Percentiles rank a stretch among this genome's conserved stretches.
Conservation (phyloP, 2,329 filamentous ascomycete genomes). For the Zasmidium citrigriseum region DNA sequence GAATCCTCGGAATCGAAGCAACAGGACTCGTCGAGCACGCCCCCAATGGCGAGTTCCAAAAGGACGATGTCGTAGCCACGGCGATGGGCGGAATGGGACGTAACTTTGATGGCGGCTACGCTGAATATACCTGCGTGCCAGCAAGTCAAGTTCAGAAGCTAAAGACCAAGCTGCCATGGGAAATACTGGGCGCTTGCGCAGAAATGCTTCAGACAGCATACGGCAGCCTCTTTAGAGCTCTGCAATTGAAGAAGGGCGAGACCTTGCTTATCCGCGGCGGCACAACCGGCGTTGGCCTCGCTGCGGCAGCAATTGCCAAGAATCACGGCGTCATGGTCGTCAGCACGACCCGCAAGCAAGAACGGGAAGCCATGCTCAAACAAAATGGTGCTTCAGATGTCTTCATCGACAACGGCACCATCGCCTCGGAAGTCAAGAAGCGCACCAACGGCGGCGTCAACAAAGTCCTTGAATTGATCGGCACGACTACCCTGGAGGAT, state of each 20-base stretch:
- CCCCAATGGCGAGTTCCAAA: neutral
- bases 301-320: conserved; percentile 49
- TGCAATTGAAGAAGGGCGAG: neutral
- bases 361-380: conserved; percentile 40
- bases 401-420: conserved; percentile 45
- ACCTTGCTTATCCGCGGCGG: neutral
- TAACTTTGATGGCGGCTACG: neutral
- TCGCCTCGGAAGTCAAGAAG: conserved; percentile 40
- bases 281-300: conserved; percentile 17
- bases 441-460: conserved; percentile 38
- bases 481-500: conserved; percentile 45
- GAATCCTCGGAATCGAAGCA: conserved; percentile 1
- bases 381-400: conserved; percentile 46
- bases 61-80: neutral
- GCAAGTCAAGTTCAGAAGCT: neutral
- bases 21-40: neutral
- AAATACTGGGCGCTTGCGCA: neutral
- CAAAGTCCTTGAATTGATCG: conserved; percentile 52
- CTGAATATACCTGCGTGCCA: neutral
- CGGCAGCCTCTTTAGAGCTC: neutral
- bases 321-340: conserved; percentile 42
- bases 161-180: neutral
- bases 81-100: conserved; percentile 2
- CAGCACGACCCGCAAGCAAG: conserved; percentile 42
- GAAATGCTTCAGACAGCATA: conserved; percentile 1